phyloP scores from a whole-genome alignment of 495 filamentous ascomycete species.

The Podospora appendiculata region DNA sequence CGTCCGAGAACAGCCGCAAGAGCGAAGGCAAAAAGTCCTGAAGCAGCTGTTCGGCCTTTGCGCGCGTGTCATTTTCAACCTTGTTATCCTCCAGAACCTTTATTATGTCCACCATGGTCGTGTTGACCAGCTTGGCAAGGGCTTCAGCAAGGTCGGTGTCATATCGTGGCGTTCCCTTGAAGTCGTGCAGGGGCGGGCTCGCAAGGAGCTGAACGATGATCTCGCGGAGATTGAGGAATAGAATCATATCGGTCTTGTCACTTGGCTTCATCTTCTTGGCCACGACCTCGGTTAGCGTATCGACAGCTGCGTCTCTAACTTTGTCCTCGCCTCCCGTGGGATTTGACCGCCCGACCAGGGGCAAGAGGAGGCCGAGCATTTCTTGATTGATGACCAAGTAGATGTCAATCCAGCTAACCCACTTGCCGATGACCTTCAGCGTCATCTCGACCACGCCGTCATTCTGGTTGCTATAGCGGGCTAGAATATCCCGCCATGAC shows the following conservation, averaged over 20 bases:
- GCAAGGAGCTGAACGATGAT: constrained; percentile 75
- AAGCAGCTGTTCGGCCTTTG: constrained; percentile 64
- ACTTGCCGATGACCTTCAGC: constrained; percentile 80
- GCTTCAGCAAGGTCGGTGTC: constrained; percentile 92
- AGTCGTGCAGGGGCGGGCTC: constrained; percentile 68
- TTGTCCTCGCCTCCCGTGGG: constrained; percentile 50
- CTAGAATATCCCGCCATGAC: constrained; percentile 88
- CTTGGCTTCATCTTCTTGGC: constrained; percentile 93
- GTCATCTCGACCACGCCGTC: constrained; percentile 74
- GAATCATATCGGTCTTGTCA: constrained; percentile 91
- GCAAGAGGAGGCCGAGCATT: constrained; percentile 75
- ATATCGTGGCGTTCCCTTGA: constrained; percentile 73
- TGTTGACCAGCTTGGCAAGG: constrained; percentile 94
- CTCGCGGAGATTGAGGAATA: constrained; percentile 74
- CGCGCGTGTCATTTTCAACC: constrained; percentile 45
- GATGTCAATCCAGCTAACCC: constrained; percentile 98
- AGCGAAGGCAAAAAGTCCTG: constrained; percentile 77
- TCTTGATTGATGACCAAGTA: constrained; percentile 81
- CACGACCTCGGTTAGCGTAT: constrained; percentile 89
- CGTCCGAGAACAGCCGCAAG: constrained; percentile 89
- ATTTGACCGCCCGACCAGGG: constrained; percentile 58
- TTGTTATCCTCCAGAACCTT: constrained; percentile 55
- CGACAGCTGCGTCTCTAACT: constrained; percentile 78
- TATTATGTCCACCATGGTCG: constrained; percentile 74
- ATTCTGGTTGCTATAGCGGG: constrained; percentile 67